phyloP scores from a whole-genome alignment of 208 protist species.

The Phytomonas francai region DNA sequence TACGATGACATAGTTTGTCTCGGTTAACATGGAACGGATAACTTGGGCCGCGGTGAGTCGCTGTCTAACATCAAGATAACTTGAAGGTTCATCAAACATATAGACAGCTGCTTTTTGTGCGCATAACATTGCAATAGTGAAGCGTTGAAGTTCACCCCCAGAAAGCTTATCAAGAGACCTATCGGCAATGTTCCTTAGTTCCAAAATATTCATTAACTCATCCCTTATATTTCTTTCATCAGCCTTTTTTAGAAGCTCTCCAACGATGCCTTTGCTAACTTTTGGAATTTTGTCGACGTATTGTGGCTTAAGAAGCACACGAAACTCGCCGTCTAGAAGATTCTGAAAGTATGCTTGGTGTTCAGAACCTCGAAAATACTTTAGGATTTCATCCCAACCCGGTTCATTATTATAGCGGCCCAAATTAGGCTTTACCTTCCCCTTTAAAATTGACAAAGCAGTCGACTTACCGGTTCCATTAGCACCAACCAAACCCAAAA shows the following conservation, averaged over 20 bases:
- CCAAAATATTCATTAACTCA: conserved; percentile 82
- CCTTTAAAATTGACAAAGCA: conserved; percentile 98
- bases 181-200: conserved; percentile 92
- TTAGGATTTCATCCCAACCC: conserved; percentile 98
- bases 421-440: conserved; percentile 99
- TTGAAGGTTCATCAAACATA: conserved; percentile 99
- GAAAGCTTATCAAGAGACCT: conserved; percentile 95
- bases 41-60: conserved; percentile 95
- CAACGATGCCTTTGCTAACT: conserved; percentile 93
- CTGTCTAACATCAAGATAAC: conserved; percentile 99
- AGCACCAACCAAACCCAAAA: conserved; percentile 99
- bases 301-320: conserved; percentile 98
- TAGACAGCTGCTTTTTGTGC: conserved; percentile 93
- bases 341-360: conserved; percentile 99
- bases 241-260: conserved; percentile 87
- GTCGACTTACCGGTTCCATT: conserved; percentile 99
- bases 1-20: conserved; percentile 96
- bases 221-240: conserved; percentile 83
- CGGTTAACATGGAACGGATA: conserved; percentile 93
- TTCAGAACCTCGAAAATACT: conserved; percentile 98
- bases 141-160: conserved; percentile 99
- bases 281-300: conserved; percentile 99
- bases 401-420: conserved; percentile 94
- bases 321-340: conserved; percentile 97
- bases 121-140: conserved; percentile 96